Evolutionary conservation across 306 rosid genomes (phyloP).

Genomic region (Fragaria ananassa): DNA sequence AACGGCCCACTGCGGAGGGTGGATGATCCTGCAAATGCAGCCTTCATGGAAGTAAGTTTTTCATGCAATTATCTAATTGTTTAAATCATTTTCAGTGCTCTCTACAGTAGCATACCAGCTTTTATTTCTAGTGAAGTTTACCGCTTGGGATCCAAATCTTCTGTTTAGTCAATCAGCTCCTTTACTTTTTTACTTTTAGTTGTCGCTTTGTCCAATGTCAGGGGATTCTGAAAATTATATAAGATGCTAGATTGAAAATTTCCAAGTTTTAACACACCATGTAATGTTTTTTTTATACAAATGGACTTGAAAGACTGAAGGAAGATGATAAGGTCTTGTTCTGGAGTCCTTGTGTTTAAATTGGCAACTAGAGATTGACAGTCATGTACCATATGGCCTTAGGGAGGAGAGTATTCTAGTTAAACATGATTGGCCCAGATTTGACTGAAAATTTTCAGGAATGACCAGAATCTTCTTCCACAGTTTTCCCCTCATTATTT

Average conservation of each 20-base stretch:
- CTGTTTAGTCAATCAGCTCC: neutral
- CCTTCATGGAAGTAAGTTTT: conserved; percentile 68
- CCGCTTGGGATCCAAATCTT: neutral
- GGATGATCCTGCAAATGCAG: conserved; percentile 80
- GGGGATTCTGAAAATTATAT: neutral
- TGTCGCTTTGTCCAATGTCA: neutral
- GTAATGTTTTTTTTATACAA: neutral
- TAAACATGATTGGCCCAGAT: neutral
- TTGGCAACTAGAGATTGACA: neutral
- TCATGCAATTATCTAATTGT: neutral
- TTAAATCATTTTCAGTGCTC: neutral
- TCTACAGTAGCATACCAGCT: neutral
- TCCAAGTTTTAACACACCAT: neutral
- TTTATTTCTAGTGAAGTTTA: neutral
- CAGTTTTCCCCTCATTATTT: neutral
- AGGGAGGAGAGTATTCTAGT: neutral
- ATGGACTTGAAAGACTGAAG: neutral
- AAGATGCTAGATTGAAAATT: neutral
- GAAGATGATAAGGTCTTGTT: neutral
- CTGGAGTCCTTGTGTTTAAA: neutral
- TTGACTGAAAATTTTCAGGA: neutral
- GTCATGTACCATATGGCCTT: neutral
- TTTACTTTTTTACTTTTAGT: neutral
- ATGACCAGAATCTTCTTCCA: neutral
- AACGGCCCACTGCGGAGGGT: conserved; percentile 68